Conservation (phyloP, 306 rosid genomes). For the Dicorynia guianensis region DNA sequence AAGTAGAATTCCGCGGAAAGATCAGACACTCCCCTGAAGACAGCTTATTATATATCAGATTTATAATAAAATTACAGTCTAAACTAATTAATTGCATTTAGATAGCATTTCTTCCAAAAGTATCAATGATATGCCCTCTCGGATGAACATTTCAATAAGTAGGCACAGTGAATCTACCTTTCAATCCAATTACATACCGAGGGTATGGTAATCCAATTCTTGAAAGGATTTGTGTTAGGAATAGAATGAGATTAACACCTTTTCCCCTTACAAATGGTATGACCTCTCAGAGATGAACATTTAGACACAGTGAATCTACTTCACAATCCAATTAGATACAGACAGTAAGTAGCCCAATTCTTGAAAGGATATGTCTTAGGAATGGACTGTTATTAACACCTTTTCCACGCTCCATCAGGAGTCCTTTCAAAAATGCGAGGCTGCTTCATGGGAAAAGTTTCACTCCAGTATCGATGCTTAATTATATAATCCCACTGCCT, state of each 20-base stretch:
- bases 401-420: constrained; percentile 72
- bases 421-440: constrained; percentile 68
- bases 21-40: neutral
- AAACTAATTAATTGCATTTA: neutral
- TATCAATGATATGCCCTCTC: constrained; percentile 3
- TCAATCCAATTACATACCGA: neutral
- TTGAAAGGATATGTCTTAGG: neutral
- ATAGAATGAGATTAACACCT: constrained; percentile 50
- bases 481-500: constrained; percentile 78
- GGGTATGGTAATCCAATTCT: constrained; percentile 11
- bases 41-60: constrained; percentile 26
- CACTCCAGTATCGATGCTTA: constrained; percentile 76
- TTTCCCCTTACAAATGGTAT: constrained; percentile 19
- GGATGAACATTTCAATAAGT: constrained; percentile 11
- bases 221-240: constrained; percentile 2
- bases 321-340: neutral
- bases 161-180: neutral
- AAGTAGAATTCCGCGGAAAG: neutral
- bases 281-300: constrained; percentile 7
- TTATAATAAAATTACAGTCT: constrained; percentile 4
- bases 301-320: neutral
- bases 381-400: constrained; percentile 48
- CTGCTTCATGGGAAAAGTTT: constrained; percentile 67
- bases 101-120: neutral
- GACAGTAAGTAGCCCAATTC: constrained; percentile 8